Conservation (phyloP, 495 filamentous ascomycete genomes). For the Tetracladium marchalianum region DNA sequence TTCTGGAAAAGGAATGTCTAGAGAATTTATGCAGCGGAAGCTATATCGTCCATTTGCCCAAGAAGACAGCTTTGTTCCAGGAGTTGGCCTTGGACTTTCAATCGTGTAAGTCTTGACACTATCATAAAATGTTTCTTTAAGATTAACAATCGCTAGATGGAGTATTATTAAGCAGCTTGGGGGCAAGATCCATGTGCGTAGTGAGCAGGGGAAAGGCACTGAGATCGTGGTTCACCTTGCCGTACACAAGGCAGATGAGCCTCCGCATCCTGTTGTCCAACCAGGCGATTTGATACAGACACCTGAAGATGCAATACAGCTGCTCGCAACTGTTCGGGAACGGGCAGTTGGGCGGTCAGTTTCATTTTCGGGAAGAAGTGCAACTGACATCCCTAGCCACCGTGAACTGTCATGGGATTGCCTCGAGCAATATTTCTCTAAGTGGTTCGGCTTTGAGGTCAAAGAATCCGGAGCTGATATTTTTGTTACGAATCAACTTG, state of each 20-base stretch:
- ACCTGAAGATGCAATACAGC: background rate
- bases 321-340: slow-evolving; percentile 2
- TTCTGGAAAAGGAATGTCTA: slow-evolving; percentile 45
- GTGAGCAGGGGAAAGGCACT: slow-evolving; percentile 16
- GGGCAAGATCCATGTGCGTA: slow-evolving; percentile 45
- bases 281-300: background rate
- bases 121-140: background rate
- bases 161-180: slow-evolving; percentile 51
- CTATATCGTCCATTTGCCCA: slow-evolving; percentile 65
- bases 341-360: slow-evolving; percentile 2
- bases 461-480: slow-evolving; percentile 1
- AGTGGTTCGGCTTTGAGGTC: slow-evolving; percentile 14
- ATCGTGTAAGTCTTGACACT: slow-evolving; percentile 39
- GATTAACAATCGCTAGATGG: slow-evolving; percentile 2
- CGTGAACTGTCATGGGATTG: slow-evolving; percentile 5
- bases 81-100: slow-evolving; percentile 59
- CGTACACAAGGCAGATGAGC: background rate
- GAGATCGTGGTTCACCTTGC: slow-evolving; percentile 10
- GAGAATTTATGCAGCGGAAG: slow-evolving; percentile 52
- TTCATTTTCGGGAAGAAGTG: background rate
- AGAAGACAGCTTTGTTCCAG: slow-evolving; percentile 53
- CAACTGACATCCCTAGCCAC: background rate
- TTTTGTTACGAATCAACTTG: slow-evolving; percentile 7
- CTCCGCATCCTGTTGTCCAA: slow-evolving; percentile 32
- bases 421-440: slow-evolving; percentile 5